Evolutionary conservation across 768 basidiomycete genomes (phyloP), one percentile per base, ranked within the genome.

Genomic region (Leucogyrophana mollusca): DNA sequence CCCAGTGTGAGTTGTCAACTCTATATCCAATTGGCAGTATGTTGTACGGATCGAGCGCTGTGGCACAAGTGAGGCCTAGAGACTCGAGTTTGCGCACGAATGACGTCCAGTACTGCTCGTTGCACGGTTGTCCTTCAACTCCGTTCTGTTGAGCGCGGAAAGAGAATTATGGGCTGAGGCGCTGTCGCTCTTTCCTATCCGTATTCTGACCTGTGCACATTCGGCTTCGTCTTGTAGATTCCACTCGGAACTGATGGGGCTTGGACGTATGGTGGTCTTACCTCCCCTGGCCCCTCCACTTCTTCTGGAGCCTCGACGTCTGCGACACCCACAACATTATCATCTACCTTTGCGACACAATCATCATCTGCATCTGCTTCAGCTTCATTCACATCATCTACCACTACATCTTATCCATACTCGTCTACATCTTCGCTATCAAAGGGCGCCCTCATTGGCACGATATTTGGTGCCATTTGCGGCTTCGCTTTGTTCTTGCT

Each of bases 241-340:
- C 90, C 90, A 23, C 70, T 92, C 23, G 84, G 80, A 36, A 66
- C 81, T 2, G 56, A 73, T 46, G 70, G 72, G 24, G 72, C 79
- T 9, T 92, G 82, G 77, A 80, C 78, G 10, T 92, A 78, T 55
- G 90, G 89, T 53, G 89, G 89, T 27, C 69, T 79, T n/a, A 79
- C 85, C 27, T 67, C 82, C 24, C 86, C 87, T n/a, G 67, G 78
- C 7, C 65, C 77, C 10, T 68, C 70, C 9, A 36, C 61, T 1
- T 46, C 61, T 17, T 49, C 44, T 9, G 18, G 58, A 20, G 46
- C 52, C 30, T 21, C 56, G 2, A 44, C 64, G 22, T 49, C 57
- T 6, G 46, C 66, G 39, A 59, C 55, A 46, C 53, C 63, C 16
- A 58, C 60, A 18, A 22, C 60, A 2, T 41, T 38, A 30, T 45